Percentiles rank a stretch among this genome's conserved stretches.
Conservation (phyloP, 306 rosid species). For the Dryas octopetala region DNA sequence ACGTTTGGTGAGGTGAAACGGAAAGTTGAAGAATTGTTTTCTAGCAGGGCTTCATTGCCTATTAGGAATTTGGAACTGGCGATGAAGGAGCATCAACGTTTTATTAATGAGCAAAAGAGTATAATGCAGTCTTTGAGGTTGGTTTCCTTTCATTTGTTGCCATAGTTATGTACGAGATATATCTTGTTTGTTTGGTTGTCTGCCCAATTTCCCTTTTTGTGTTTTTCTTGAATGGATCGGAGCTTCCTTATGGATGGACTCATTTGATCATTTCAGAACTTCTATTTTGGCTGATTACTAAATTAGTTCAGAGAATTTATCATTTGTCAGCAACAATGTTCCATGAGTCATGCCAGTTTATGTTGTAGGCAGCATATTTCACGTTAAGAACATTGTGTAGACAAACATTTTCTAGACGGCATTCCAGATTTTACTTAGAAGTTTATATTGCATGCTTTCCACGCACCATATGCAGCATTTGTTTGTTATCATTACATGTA, state of each 20-base stretch:
- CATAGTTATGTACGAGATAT: constrained; percentile 2
- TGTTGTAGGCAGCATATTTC: not conserved
- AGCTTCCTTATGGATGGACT: constrained; percentile 5
- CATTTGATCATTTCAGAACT: constrained; percentile 13
- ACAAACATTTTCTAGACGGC: not conserved
- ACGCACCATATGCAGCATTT: not conserved
- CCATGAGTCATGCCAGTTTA: not conserved
- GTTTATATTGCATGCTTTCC: not conserved
- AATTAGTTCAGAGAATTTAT: not conserved
- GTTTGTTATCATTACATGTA: not conserved
- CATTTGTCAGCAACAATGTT: not conserved
- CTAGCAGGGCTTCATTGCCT: constrained; percentile 45
- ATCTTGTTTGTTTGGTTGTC: constrained; percentile 5
- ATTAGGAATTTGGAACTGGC: constrained; percentile 49
- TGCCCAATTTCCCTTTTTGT: not conserved
- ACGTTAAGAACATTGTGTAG: not conserved
- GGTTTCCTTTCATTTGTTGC: constrained; percentile 26
- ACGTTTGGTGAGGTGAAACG: constrained; percentile 60
- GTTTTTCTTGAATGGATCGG: not conserved
- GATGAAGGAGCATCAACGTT: constrained; percentile 65
- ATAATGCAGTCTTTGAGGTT: constrained; percentile 98
- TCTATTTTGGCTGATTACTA: not conserved
- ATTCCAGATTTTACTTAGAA: not conserved
- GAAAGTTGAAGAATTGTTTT: constrained; percentile 75
- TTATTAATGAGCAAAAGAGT: constrained; percentile 71